Conservation (phyloP, 2,329 filamentous ascomycete species). For the Ilyonectria sp. region DNA sequence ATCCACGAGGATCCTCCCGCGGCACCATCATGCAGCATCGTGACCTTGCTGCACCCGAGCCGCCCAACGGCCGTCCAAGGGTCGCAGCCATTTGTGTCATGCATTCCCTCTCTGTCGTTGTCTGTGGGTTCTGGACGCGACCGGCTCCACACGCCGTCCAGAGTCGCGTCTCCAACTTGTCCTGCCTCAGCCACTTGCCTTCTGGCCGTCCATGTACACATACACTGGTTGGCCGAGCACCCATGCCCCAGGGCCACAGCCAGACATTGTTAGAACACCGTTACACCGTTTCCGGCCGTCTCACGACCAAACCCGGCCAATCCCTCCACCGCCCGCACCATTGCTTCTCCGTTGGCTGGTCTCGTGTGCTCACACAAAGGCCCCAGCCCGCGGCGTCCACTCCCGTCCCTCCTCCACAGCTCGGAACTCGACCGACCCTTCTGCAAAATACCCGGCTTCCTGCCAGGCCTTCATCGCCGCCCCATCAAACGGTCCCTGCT, state of each 20-base stretch:
- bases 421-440: constrained; percentile 84
- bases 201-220: constrained; percentile 36
- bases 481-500: constrained; percentile 90
- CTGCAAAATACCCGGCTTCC: constrained; percentile 88
- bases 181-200: constrained; percentile 34
- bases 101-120: constrained; percentile 35
- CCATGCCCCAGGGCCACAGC: constrained; percentile 26
- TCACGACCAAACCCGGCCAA: constrained; percentile 33
- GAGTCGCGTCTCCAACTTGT: constrained; percentile 29
- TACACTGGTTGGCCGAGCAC: constrained; percentile 40
- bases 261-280: constrained; percentile 35
- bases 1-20: constrained; percentile 37
- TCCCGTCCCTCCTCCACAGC: constrained; percentile 66
- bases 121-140: constrained; percentile 38
- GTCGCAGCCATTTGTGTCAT: constrained; percentile 39
- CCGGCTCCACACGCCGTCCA: constrained; percentile 41
- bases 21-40: constrained; percentile 45
- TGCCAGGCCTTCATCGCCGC: constrained; percentile 92
- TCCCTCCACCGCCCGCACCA: constrained; percentile 33
- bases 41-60: constrained; percentile 35
- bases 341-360: constrained; percentile 32
- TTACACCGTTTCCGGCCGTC: constrained; percentile 36
- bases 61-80: constrained; percentile 32
- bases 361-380: constrained; percentile 63
- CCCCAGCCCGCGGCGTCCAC: constrained; percentile 66